These are phyloP conservation scores for Beauveria sp. DNA, from an alignment of 2,329 filamentous ascomycete genomes.

Conservation along the genomic window DNA sequence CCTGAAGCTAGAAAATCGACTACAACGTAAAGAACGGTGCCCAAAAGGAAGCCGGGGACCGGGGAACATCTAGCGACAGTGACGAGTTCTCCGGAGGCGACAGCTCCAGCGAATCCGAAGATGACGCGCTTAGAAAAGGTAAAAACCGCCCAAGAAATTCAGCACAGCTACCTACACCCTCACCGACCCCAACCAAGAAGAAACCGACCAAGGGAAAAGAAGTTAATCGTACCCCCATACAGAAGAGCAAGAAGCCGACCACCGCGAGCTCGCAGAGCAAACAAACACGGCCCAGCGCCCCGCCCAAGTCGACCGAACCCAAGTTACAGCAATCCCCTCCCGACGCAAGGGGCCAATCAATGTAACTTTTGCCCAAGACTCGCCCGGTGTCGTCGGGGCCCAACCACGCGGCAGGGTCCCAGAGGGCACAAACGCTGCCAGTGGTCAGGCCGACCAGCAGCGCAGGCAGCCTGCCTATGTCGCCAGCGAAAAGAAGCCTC, in stretches of 20 bases:
- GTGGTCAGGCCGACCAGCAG: background rate
- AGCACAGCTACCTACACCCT: constrained; percentile 17
- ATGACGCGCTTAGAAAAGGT: constrained; percentile 23
- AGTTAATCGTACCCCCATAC: constrained; percentile 26
- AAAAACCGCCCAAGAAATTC: constrained; percentile 24
- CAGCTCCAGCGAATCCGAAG: constrained; percentile 15
- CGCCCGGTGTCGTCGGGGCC: background rate
- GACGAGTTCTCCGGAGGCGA: constrained; percentile 4
- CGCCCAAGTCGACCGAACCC: constrained; percentile 11
- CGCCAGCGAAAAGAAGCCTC: background rate
- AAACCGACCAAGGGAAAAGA: constrained; percentile 16
- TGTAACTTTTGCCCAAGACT: background rate
- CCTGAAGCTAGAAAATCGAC: constrained; percentile 23
- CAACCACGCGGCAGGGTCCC: background rate
- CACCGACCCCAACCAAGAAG: constrained; percentile 20
- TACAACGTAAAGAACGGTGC: constrained; percentile 18
- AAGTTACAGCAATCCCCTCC: constrained; percentile 24
- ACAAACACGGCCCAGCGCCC: constrained; percentile 14
- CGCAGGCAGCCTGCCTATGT: background rate
- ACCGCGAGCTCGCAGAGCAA: constrained; percentile 14
- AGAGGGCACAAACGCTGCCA: background rate
- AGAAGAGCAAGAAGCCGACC: constrained; percentile 21
- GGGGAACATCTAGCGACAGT: background rate
- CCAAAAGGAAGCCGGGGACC: background rate
- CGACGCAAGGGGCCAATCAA: background rate